A percentile compares a stretch with the other conserved stretches of the same genome.
phyloP scores from a whole-genome alignment of 1,284 basidiomycete species.

The Kwoniella shivajii region DNA sequence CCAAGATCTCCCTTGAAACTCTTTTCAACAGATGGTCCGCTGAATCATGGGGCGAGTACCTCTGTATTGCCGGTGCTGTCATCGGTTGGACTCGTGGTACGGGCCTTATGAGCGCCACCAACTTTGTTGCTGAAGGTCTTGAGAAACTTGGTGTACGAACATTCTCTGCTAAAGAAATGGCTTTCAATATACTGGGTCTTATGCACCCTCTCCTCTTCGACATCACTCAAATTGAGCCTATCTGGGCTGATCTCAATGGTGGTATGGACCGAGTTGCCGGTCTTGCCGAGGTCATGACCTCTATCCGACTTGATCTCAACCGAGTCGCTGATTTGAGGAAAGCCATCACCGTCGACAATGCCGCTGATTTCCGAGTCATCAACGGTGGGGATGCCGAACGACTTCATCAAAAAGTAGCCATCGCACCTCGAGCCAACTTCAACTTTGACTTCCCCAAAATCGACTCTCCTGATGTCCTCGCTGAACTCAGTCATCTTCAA shows the following conservation, averaged over 20 bases:
- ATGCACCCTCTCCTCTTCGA: slow-evolving; percentile 99
- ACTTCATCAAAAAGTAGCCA: slow-evolving; percentile 86
- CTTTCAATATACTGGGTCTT: slow-evolving; percentile 97
- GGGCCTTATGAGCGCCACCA: slow-evolving; percentile 95
- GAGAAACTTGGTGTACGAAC: slow-evolving; percentile 94
- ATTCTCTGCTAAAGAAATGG: slow-evolving; percentile 99
- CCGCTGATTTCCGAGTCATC: slow-evolving; percentile 88
- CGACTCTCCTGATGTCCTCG: slow-evolving; percentile 66
- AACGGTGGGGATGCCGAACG: slow-evolving; percentile 92
- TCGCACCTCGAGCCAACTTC: slow-evolving; percentile 97
- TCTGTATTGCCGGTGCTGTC: slow-evolving; percentile 95
- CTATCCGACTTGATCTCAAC: slow-evolving; percentile 76
- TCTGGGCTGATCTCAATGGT: slow-evolving; percentile 97
- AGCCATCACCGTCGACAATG: slow-evolving; percentile 89
- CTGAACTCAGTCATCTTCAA: slow-evolving; percentile 73
- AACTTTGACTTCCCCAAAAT: slow-evolving; percentile 88
- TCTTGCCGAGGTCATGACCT: slow-evolving; percentile 84
- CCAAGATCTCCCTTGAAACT: slow-evolving; percentile 96
- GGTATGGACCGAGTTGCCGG: slow-evolving; percentile 97
- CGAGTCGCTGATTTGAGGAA: slow-evolving; percentile 86
- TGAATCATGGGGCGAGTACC: slow-evolving; percentile 99
- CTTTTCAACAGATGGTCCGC: slow-evolving; percentile 97
- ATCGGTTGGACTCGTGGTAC: slow-evolving; percentile 99
- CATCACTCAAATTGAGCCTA: slow-evolving; percentile 98
- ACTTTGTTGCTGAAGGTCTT: slow-evolving; percentile 91